Conservation (phyloP, 495 filamentous ascomycete genomes). For the Hypoxylon cercidicola region DNA sequence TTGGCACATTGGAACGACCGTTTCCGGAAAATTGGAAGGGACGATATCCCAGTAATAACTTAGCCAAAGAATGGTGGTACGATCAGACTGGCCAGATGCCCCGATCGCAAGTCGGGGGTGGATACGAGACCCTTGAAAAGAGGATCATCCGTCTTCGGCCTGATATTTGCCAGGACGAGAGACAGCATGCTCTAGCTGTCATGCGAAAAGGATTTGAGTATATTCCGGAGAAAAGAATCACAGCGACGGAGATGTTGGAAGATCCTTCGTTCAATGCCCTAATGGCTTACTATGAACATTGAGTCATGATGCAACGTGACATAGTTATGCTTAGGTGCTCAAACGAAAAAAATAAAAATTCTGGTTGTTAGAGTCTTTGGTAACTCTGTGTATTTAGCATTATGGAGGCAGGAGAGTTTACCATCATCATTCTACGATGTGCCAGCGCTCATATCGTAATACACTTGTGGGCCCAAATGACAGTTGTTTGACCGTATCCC, state of each 20-base stretch:
- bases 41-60: slow-evolving; percentile 7
- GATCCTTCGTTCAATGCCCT: slow-evolving; percentile 44
- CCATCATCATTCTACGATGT: no score
- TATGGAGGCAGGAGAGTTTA: no score
- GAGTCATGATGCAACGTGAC: no score
- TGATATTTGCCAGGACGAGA: slow-evolving; percentile 38
- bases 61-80: slow-evolving; percentile 40
- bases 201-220: slow-evolving; percentile 42
- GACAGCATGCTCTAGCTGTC: slow-evolving; percentile 39
- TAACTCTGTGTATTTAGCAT: no score
- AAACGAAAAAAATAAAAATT: no score
- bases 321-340: no score
- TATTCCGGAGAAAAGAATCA: slow-evolving; percentile 36
- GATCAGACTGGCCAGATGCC: slow-evolving; percentile 25
- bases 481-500: no score
- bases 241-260: slow-evolving; percentile 41
- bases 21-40: slow-evolving; percentile 36
- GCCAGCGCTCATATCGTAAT: no score
- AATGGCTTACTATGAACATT: slow-evolving; percentile 12
- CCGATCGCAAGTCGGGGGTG: background rate
- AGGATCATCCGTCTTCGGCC: slow-evolving; percentile 33
- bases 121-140: slow-evolving; percentile 26
- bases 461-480: no score
- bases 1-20: slow-evolving; percentile 26
- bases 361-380: no score